These are phyloP conservation scores for Butyriboletus loyo DNA, from an alignment of 768 basidiomycete genomes.

Conservation along the genomic window DNA sequence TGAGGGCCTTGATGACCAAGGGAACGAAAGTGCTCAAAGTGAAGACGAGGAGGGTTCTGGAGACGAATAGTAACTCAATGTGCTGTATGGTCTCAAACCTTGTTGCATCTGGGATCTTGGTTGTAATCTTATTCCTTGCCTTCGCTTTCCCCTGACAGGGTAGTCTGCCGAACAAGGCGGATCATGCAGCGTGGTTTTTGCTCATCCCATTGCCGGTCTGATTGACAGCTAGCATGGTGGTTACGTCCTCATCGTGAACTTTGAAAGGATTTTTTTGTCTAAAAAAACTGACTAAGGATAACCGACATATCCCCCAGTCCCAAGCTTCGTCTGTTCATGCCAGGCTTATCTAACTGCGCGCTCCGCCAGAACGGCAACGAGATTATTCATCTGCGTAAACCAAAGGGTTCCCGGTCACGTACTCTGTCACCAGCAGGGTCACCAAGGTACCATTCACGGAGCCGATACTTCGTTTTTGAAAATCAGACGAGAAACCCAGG, in stretches of 20 bases:
- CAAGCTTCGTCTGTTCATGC: not conserved
- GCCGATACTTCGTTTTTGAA: constrained; percentile 12
- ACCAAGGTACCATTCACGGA: constrained; percentile 10
- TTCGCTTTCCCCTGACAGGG: constrained; percentile 19
- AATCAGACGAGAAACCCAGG: constrained; percentile 14
- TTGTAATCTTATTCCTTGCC: constrained; percentile 17
- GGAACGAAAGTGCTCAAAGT: constrained; percentile 25
- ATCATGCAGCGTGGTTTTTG: constrained; percentile 12
- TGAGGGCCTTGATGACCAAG: constrained; percentile 49
- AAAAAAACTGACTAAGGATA: not conserved
- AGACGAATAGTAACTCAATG: constrained; percentile 26
- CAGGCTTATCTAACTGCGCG: constrained; percentile 26
- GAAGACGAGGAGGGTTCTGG: constrained; percentile 29
- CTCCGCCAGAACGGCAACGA: constrained; percentile 14
- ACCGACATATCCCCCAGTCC: not conserved
- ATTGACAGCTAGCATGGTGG: constrained; percentile 1
- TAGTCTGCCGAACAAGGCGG: constrained; percentile 14
- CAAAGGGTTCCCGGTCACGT: constrained; percentile 10
- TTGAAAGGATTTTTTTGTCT: not conserved
- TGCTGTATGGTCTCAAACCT: constrained; percentile 31
- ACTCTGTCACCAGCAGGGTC: constrained; percentile 5
- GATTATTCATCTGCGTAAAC: constrained; percentile 16
- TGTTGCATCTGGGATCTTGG: constrained; percentile 30
- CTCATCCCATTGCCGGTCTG: constrained; percentile 4
- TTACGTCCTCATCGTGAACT: constrained; percentile 5